Base-by-base conservation (phyloP, 208 protist genomes). In the Leishmania gerbilli region DNA sequence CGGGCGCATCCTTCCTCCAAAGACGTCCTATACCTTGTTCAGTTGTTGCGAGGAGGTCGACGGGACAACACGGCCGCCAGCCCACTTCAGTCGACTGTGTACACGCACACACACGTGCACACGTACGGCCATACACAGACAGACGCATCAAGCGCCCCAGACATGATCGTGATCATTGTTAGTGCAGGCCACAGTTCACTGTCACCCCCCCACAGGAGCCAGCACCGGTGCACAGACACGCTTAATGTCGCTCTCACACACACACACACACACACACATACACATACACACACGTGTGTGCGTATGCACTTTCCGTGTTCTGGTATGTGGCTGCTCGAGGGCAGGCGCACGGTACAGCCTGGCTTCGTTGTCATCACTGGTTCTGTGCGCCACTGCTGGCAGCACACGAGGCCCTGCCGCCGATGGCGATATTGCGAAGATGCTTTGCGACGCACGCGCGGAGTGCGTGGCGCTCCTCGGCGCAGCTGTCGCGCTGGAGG, bases 371-470 rank as follows among this genome's bases (percentile, higher is more conserved):
- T 17, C 34, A 74, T 74, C 45, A 74, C 69, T n/a, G 42, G 7
- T 21, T 74, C 45, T 51, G 69, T 15, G 40, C 11, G 15, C 42
- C 69, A 74, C 4, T 5, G 45, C 27, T 49, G 19, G 67, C 67
- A 47, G 31, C 21, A 47, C 34, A 71, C 19, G 67, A n/a, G 7
- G 40, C 21, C 21, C 9, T 53, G 21, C 42, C 34, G 21, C 69
- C 69, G 51, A 34, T 53, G 47, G 55, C 21, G 37, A 37, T 53
- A 47, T 34, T 40, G 34, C 77, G 82, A 27, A 85, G 72, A 74
- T 93, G 83, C 75, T 79, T 74, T 42, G 92, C 82, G 21, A 96
- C 91, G 79, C 94, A 97, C 37, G 82, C 79, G 9, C 91, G 88
- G 49, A 97, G 84, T 58, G 77, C 85, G 24, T 84, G 69, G 17